Evolutionary conservation across 305 asterid species (phyloP), one percentile per base, ranked within the genome.

Genomic region (Fraxinus velutina): DNA sequence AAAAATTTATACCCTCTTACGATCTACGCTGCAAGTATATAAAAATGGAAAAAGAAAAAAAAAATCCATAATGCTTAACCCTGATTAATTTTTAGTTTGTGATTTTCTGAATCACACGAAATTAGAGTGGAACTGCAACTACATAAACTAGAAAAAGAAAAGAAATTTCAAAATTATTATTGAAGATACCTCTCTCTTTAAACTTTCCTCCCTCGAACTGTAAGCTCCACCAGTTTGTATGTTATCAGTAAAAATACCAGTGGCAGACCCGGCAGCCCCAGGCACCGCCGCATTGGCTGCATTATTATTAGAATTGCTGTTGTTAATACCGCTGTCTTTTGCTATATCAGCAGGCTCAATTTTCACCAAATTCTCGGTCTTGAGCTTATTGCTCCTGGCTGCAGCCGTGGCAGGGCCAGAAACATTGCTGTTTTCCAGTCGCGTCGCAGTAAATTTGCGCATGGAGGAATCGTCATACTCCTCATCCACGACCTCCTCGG

Each of bases 141-240:
- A 12, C 5, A 47, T 13, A 47, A 47, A 13, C 57, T 47, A n/a
- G 22, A 47, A 47, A 47, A 17, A 57, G 34, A 52, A 73, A 6
- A 78, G 50, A 71, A 83, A 78, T 17, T 73, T 37, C 4, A 42
- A 72, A 79, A 8, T 12, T 8, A 37, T 79, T 33, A 64, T 7
- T 13, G 57, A 47, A 75, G 22, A 84, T 84, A 93, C 99, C 92
- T 96, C 99, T 85, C 96, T 91, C 90, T 91, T 96, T 82, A 96
- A 86, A 82, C 89, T 90, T 89, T 96, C 97, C 83, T 96, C 99
- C 83, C 99, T 91, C 2, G 97, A 97, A 88, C 90, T 92, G 83
- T 96, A 92, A 34, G 99, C 97, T 52, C 99, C 99, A 80, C 99
- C 91, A 2, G 99, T 87, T 87, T 94, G 99, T 80, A 96, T 74